These are phyloP conservation scores for Thalassia testudinum DNA, from an alignment of 116 monocot genomes.

Conservation along the genomic window DNA sequence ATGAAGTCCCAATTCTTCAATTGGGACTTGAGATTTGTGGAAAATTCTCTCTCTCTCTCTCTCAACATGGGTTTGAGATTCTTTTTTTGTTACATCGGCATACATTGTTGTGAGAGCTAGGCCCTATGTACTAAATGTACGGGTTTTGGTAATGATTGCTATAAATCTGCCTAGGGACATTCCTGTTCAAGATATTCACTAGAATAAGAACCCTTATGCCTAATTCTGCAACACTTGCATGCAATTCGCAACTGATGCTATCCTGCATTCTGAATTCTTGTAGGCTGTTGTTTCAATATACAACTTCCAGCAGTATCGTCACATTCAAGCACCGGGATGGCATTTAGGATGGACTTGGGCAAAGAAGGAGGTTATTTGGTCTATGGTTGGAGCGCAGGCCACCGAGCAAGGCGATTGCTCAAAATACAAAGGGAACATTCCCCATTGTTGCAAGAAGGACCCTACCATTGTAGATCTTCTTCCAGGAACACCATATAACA, in stretches of 20 bases:
- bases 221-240: not conserved
- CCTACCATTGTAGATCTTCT: constrained; percentile 50
- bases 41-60: too few relatives aligned
- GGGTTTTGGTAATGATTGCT: too few relatives aligned
- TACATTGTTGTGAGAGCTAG: too few relatives aligned
- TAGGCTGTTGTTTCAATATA: constrained; percentile 72
- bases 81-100: too few relatives aligned
- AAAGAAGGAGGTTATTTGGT: constrained; percentile 75
- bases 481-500: constrained; percentile 77
- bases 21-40: too few relatives aligned
- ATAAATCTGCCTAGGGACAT: too few relatives aligned
- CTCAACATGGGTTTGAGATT: too few relatives aligned
- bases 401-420: constrained; percentile 85
- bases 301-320: constrained; percentile 80
- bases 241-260: too few relatives aligned
- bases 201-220: not conserved
- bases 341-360: constrained; percentile 69
- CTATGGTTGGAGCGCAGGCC: constrained; percentile 62
- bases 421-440: constrained; percentile 45
- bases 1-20: too few relatives aligned
- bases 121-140: too few relatives aligned
- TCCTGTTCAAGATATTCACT: too few relatives aligned
- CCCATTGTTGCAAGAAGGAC: constrained; percentile 63
- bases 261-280: not conserved
- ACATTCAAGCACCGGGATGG: constrained; percentile 86